phyloP scores from a whole-genome alignment of 2,329 filamentous ascomycete species.

The Raffaelea arxii region DNA sequence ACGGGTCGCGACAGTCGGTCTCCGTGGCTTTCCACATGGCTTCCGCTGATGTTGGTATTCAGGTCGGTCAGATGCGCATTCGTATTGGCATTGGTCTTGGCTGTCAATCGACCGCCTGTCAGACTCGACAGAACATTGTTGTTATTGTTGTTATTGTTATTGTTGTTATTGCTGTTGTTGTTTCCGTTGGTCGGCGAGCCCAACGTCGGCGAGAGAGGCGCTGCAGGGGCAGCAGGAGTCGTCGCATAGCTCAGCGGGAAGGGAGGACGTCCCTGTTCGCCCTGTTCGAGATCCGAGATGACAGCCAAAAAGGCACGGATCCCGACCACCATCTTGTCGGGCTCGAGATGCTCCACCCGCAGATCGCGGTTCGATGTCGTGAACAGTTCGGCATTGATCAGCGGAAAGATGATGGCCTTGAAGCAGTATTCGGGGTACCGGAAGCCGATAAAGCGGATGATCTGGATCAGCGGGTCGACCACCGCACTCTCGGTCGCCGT shows the following conservation, averaged over 20 bases:
- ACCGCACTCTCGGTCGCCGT: slow-evolving; percentile 76
- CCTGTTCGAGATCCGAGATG: slow-evolving; percentile 85
- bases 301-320: slow-evolving; percentile 90
- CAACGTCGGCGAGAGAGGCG: slow-evolving; percentile 40
- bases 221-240: slow-evolving; percentile 16
- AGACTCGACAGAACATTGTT: too few relatives aligned
- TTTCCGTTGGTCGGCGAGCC: slow-evolving; percentile 22
- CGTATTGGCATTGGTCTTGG: too few relatives aligned
- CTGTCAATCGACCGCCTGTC: too few relatives aligned
- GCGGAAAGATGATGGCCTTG: slow-evolving; percentile 81
- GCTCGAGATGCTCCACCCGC: slow-evolving; percentile 85
- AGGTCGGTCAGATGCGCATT: too few relatives aligned
- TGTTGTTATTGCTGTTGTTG: not conserved
- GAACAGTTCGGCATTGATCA: slow-evolving; percentile 90
- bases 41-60: not conserved
- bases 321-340: slow-evolving; percentile 93
- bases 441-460: slow-evolving; percentile 89
- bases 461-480: slow-evolving; percentile 81
- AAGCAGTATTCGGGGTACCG: slow-evolving; percentile 93
- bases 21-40: slow-evolving; percentile 32
- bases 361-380: slow-evolving; percentile 63
- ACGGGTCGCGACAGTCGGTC: slow-evolving; percentile 60
- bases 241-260: slow-evolving; percentile 63
- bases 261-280: slow-evolving; percentile 65
- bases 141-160: not conserved